Conservation (phyloP, 352 stramenopile species). For the Proteromonas lacertae region DNA sequence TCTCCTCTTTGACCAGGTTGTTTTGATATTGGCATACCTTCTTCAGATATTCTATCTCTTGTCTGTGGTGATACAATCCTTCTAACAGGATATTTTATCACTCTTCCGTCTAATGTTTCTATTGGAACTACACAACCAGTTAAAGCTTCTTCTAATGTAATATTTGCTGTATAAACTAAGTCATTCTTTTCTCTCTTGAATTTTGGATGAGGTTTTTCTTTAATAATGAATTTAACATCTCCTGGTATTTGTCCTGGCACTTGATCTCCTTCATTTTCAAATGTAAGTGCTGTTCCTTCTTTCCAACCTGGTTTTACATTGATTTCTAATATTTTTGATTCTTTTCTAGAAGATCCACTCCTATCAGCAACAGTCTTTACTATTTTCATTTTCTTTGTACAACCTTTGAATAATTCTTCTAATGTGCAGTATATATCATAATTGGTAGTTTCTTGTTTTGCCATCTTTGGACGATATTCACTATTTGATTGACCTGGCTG, state of each 20-base stretch:
- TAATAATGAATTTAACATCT: constrained; percentile 23
- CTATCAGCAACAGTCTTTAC: constrained; percentile 17
- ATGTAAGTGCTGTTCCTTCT: constrained; percentile 36
- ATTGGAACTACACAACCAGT: constrained; percentile 11
- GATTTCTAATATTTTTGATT: constrained; percentile 32
- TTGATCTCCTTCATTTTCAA: constrained; percentile 22
- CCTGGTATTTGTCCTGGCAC: constrained; percentile 16
- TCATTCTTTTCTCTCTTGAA: constrained; percentile 18
- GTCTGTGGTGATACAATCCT: neutral
- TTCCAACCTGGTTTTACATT: constrained; percentile 68
- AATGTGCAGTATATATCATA: constrained; percentile 18
- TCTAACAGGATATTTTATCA: constrained; percentile 1
- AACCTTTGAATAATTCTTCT: constrained; percentile 52
- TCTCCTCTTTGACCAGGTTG: constrained; percentile 9
- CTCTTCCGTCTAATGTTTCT: constrained; percentile 14
- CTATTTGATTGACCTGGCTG: too few relatives aligned
- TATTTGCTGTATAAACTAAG: constrained; percentile 15
- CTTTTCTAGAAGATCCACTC: constrained; percentile 20
- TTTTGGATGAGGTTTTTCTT: constrained; percentile 14
- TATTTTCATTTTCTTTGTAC: constrained; percentile 39
- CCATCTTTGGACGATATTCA: neutral
- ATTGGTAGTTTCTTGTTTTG: neutral
- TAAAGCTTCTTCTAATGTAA: constrained; percentile 19
- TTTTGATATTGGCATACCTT: constrained; percentile 18
- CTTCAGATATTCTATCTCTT: neutral